Conservation (phyloP, 257 asterid species). For the Mentha longifolia region DNA sequence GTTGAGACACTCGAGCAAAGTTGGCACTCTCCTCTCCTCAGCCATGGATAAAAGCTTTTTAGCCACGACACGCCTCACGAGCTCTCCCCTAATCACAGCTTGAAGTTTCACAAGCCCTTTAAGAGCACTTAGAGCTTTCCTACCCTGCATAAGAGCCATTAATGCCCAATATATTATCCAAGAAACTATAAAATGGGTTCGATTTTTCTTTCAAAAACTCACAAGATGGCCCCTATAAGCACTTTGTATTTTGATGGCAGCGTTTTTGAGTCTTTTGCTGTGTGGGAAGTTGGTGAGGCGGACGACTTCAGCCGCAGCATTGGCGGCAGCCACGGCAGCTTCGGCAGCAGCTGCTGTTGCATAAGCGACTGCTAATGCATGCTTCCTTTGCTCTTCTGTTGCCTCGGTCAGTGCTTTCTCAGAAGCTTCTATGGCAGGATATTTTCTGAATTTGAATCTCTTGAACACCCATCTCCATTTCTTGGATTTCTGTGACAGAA, state of each 20-base stretch:
- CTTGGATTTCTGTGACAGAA: conserved; percentile 50
- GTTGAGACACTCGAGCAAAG: conserved; percentile 47
- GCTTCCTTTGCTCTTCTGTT: conserved; percentile 71
- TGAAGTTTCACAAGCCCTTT: conserved; percentile 84
- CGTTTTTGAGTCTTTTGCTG: conserved; percentile 35
- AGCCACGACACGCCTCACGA: conserved; percentile 53
- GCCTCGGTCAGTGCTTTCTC: conserved; percentile 58
- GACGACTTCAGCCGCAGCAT: conserved; percentile 89
- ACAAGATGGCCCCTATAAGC: conserved; percentile 77
- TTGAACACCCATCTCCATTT: conserved; percentile 64
- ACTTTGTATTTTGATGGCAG: conserved; percentile 71
- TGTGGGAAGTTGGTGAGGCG: conserved; percentile 60
- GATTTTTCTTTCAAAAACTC: conserved; percentile 33
- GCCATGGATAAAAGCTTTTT: conserved; percentile 33
- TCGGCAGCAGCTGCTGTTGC: conserved; percentile 94
- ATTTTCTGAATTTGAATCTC: conserved; percentile 50
- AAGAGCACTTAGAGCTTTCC: conserved; percentile 77
- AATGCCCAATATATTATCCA: not conserved
- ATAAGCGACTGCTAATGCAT: conserved; percentile 66
- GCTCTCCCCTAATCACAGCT: conserved; percentile 82
- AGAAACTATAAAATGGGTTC: not conserved
- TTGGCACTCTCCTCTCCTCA: conserved; percentile 45
- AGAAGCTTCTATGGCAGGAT: conserved; percentile 57
- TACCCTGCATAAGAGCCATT: conserved; percentile 51
- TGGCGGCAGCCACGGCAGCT: conserved; percentile 91